Evolutionary conservation across 139 green algal species (phyloP), one percentile per base, ranked within the genome.

Genomic region (Chlorella sp.): DNA sequence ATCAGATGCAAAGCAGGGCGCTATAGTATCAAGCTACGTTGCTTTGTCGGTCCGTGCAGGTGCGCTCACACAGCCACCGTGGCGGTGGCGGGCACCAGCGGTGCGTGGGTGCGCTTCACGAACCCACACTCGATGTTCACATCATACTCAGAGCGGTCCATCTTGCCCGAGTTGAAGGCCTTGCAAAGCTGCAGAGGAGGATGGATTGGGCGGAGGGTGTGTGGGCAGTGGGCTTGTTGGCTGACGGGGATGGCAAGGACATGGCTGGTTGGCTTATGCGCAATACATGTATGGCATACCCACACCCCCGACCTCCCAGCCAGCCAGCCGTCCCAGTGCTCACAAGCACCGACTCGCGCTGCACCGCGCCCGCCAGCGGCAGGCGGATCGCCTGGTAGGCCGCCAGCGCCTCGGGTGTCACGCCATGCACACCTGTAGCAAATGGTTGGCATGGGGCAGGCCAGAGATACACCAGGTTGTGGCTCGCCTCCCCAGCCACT

Each of bases 341-440:
- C 40, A 54, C 73, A 43, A 62, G 43, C 30, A 78, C 73, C 9
- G 73, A 78, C 30, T 28, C 46, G 30, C 9, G 36, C 73, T 82
- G 76, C 54, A 82, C 76, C 34, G 34, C 32, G 54, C 44, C n/a
- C 34, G 76, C 54, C 36, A 26, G 1, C 0, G 76, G 76, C 30
- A 70, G 76, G 76, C 76, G 76, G 36, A 82, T 9, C 22, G n/a
- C 14, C 36, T 82, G 54, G 26, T 82, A 82, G 9, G 48, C 76
- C 0, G 76, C 76, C 51, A 82, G 76, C 22, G 76, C 76, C 51
- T 48, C 76, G 20, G 76, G 54, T 26, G 76, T 58, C 24, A 40
- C 28, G 22, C 76, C 76, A 14, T 65, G 46, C n/a, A 17, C 13
- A 48, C 73, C 73, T 65, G 73, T 44, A 44, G 32, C 9, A 41